Evolutionary conservation across 1,139 yeast species (phyloP).

Genomic region (Suhomyces ambrosiae): DNA sequence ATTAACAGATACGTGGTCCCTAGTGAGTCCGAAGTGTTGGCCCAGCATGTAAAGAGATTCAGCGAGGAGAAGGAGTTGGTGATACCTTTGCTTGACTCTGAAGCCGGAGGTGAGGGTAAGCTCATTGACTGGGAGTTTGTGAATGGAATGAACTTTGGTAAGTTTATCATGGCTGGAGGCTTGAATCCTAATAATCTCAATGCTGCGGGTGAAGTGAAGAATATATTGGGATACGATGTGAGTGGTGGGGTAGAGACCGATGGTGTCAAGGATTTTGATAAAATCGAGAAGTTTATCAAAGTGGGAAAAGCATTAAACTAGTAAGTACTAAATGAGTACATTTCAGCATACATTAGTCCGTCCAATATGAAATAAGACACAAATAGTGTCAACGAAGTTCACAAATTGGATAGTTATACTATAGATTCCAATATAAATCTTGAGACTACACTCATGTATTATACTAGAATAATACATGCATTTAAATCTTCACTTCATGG

Average conservation of each 20-base stretch:
- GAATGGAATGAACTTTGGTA: slow-evolving; percentile 37
- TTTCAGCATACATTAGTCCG: too few species aligned
- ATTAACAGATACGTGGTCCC: slow-evolving; percentile 74
- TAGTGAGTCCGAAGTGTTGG: slow-evolving; percentile 38
- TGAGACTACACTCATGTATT: too few species aligned
- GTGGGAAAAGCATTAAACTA: slow-evolving; percentile 35
- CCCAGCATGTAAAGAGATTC: slow-evolving; percentile 21
- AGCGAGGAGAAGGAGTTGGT: slow-evolving; percentile 22
- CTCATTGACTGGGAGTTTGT: slow-evolving; percentile 65
- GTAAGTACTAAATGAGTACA: background rate
- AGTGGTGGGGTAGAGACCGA: slow-evolving; percentile 83
- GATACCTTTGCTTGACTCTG: slow-evolving; percentile 78
- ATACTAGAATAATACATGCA: too few species aligned
- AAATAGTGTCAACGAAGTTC: too few species aligned
- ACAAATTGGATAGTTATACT: too few species aligned
- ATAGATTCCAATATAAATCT: too few species aligned
- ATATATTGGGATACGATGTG: slow-evolving; percentile 88
- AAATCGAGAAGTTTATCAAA: slow-evolving; percentile 58
- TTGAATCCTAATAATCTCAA: slow-evolving; percentile 71
- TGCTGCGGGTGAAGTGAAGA: slow-evolving; percentile 45
- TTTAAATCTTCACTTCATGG: too few species aligned
- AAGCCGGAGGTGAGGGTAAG: slow-evolving; percentile 89
- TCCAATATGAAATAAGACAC: too few species aligned
- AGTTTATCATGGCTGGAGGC: slow-evolving; percentile 86
- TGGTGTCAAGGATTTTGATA: slow-evolving; percentile 68